Evolutionary conservation across 768 basidiomycete species (phyloP), one percentile per base, ranked within the genome.

Genomic region (Strobilomyces dryophilus): DNA sequence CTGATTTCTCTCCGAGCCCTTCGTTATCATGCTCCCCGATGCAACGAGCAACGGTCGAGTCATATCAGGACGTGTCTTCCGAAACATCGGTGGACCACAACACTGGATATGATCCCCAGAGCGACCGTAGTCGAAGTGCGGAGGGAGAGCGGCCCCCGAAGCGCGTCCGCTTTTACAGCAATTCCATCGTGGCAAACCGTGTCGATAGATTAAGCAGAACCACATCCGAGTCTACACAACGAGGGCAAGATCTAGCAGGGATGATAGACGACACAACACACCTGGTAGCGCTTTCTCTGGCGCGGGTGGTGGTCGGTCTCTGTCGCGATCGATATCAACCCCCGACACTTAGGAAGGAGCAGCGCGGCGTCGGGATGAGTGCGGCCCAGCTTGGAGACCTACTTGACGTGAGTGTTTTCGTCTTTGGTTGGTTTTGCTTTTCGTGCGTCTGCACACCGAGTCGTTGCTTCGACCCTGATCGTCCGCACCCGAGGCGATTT

Each of bases 311-410:
- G 47, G 59, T 66, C 21, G 21, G 47, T 24, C 61, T 69, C 17
- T 69, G 69, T 48, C 56, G 45, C 5, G 51, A 47, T 7, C 58
- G 63, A n/a, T 66, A 60, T 48, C 57, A 44, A 2, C 45, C 56
- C 7, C 53, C 50, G 10, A 52, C 27, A 17, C n/a, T 55, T 9
- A 12, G 42, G 15, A 9, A 45, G 18, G 55, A 40, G 20, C 55
- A 50, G 21, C 50, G 55, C 8, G 60, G 61, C 1, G 21, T 52
- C 31, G 61, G 59, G n/a, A 56, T 66, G 60, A 67, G 54, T 26
- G 68, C 69, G 45, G 61, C 55, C 45, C 57, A 71, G 53, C 65
- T 69, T 17, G 68, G 69, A 24, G 61, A 69, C 14, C 9, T 71
- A 9, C 55, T 69, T 60, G 68, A 69, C 57, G 68, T 69, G 62